phyloP scores from a whole-genome alignment of 31 red algal genomes.

The Bonnemaisonia californica region DNA sequence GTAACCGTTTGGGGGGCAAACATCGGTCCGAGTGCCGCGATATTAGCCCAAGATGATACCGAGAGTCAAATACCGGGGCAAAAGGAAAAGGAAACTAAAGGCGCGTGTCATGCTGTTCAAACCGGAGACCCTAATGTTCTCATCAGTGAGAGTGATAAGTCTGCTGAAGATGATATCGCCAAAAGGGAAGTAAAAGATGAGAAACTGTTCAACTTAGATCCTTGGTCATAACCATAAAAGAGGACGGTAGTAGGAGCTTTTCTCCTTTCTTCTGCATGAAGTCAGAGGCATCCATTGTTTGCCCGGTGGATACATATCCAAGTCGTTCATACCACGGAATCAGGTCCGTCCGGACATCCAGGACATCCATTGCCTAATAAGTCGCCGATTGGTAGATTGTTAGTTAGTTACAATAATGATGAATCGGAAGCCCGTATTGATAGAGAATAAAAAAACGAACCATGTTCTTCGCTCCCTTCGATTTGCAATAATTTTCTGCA shows the following conservation, averaged over 20 bases:
- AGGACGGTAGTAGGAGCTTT: constrained; percentile 37
- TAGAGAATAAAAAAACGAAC: constrained; percentile 18
- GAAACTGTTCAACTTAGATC: background rate
- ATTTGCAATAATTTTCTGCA: constrained; percentile 30
- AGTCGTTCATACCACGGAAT: constrained; percentile 68
- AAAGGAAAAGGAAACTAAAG: too few species aligned
- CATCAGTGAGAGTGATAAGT: too few species aligned
- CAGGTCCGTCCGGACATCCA: constrained; percentile 54
- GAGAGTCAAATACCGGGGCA: too few species aligned
- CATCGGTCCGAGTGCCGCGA: too few species aligned
- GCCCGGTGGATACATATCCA: constrained; percentile 46
- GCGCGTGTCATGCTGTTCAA: too few species aligned
- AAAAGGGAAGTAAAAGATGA: background rate
- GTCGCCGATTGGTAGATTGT: too few species aligned
- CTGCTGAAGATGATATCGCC: background rate
- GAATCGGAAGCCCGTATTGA: too few species aligned
- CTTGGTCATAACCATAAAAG: constrained; percentile 55
- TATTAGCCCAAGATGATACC: too few species aligned
- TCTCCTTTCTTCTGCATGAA: constrained; percentile 72
- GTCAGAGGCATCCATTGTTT: constrained; percentile 29
- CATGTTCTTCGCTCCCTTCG: constrained; percentile 28
- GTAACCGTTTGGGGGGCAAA: too few species aligned
- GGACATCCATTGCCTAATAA: constrained; percentile 51
- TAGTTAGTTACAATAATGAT: too few species aligned
- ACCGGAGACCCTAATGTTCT: too few species aligned